A percentile compares a stretch with the other conserved stretches of the same genome.
phyloP scores from a whole-genome alignment of 2,329 filamentous ascomycete genomes.

The Colletotrichum liriopes region DNA sequence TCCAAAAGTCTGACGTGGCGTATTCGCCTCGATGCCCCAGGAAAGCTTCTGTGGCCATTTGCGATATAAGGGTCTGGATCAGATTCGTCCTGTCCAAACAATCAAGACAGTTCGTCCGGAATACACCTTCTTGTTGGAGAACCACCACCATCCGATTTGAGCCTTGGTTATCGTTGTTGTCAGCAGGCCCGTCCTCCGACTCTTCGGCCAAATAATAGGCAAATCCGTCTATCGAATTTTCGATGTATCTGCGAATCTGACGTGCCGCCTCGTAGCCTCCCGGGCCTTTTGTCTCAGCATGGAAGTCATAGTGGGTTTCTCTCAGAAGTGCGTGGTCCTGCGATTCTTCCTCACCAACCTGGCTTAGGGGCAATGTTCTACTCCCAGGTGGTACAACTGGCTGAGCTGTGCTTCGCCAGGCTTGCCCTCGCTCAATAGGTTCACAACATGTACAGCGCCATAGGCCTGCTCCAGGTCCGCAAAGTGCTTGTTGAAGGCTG shows the following conservation, averaged over 20 bases:
- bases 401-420: conserved; percentile 89
- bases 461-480: conserved; percentile 88
- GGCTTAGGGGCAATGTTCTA: conserved; percentile 80
- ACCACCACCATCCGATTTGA: conserved; percentile 74
- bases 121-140: conserved; percentile 94
- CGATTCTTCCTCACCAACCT: conserved; percentile 67
- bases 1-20: conserved; percentile 88
- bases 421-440: conserved; percentile 92
- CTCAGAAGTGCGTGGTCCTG: conserved; percentile 82
- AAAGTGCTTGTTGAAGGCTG: conserved; percentile 96
- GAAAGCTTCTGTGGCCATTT: conserved; percentile 92
- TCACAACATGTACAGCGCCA: conserved; percentile 92
- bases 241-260: conserved; percentile 84
- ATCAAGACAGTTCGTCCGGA: conserved; percentile 95
- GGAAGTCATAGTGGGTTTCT: conserved; percentile 94
- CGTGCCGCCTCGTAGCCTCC: conserved; percentile 92
- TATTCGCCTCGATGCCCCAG: conserved; percentile 79
- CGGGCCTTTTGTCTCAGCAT: conserved; percentile 91
- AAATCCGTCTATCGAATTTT: conserved; percentile 86
- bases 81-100: conserved; percentile 96
- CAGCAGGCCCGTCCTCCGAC: conserved; percentile 67
- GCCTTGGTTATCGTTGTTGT: conserved; percentile 52
- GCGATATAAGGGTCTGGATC: conserved; percentile 95
- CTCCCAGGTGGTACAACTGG: conserved; percentile 82
- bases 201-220: conserved; percentile 93